Conservation (phyloP, 108 stramenopile genomes). For the Cyclotella baltica region DNA sequence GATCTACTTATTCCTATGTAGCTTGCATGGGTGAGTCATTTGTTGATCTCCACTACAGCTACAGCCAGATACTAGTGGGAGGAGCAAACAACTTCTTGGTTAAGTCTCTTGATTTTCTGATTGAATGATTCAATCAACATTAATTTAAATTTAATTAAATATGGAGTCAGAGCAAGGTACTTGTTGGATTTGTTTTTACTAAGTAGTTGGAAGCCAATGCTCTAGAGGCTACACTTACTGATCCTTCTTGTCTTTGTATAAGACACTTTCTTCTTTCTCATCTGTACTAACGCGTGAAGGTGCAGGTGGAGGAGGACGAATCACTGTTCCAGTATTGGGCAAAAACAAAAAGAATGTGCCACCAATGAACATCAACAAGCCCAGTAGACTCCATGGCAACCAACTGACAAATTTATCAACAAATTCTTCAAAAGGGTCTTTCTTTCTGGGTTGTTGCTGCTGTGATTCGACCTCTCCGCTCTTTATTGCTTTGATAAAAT, state of each 20-base stretch:
- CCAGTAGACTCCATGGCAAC: constrained; percentile 59
- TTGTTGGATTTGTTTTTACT: too few relatives aligned
- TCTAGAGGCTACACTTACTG: too few relatives aligned
- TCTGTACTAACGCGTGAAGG: not conserved
- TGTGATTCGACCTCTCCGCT: constrained; percentile 43
- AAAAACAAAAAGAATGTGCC: constrained; percentile 35
- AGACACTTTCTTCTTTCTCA: not conserved
- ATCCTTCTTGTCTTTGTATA: not conserved
- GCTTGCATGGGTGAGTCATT: too few relatives aligned
- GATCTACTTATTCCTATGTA: too few relatives aligned
- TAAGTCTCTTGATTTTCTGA: too few relatives aligned
- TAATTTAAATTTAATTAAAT: too few relatives aligned
- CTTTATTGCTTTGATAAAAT: constrained; percentile 46
- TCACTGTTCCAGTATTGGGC: not conserved
- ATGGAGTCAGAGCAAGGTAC: too few relatives aligned
- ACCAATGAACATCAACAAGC: constrained; percentile 30
- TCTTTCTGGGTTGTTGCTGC: constrained; percentile 29
- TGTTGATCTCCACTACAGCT: too few relatives aligned
- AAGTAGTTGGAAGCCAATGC: too few relatives aligned
- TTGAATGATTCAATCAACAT: too few relatives aligned
- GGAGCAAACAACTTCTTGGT: too few relatives aligned
- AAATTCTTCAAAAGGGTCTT: constrained; percentile 38
- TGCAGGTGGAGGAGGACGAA: constrained; percentile 28
- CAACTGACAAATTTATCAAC: constrained; percentile 38
- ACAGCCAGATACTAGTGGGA: too few relatives aligned